Conservation (phyloP, 2,329 filamentous ascomycete genomes). For the Aschersonia sp. region DNA sequence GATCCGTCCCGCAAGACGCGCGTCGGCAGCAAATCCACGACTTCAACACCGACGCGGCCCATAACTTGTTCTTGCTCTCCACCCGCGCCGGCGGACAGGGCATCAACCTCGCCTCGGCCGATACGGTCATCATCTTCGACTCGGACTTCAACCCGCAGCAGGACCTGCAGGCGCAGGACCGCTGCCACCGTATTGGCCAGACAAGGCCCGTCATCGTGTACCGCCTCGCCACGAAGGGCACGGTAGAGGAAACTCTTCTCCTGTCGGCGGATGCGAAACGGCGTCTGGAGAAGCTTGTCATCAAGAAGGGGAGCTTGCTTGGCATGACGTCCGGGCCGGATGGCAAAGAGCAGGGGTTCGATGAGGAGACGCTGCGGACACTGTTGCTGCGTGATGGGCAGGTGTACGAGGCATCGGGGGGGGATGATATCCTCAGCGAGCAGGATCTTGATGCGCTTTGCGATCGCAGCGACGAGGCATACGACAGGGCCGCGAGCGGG, state of each 20-base stretch:
- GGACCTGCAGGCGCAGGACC: constrained; percentile 91
- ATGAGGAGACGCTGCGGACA: constrained; percentile 45
- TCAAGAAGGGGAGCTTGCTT: constrained; percentile 79
- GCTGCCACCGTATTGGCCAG: constrained; percentile 89
- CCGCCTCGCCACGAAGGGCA: constrained; percentile 82
- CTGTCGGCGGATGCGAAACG: constrained; percentile 85
- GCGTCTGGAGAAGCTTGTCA: constrained; percentile 83
- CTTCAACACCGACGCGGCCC: constrained; percentile 53
- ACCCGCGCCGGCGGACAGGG: constrained; percentile 89
- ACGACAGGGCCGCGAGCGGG: constrained; percentile 62
- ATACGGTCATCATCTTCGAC: constrained; percentile 88
- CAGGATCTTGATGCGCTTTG: constrained; percentile 65
- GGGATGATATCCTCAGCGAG: constrained; percentile 56
- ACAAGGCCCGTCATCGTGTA: constrained; percentile 86
- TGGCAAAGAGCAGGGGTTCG: constrained; percentile 32
- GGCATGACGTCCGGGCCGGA: constrained; percentile 50
- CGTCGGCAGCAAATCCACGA: constrained; percentile 56
- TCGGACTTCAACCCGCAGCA: constrained; percentile 91
- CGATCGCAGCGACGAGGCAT: constrained; percentile 55
- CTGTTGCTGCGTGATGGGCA: constrained; percentile 60
- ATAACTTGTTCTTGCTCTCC: constrained; percentile 72
- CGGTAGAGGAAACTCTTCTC: constrained; percentile 78
- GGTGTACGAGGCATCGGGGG: constrained; percentile 43
- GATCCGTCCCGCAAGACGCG: constrained; percentile 62
- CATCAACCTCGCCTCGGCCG: constrained; percentile 83